Percentiles rank a stretch among this genome's conserved stretches.
These are phyloP conservation scores for Podaxis sp. DNA, from an alignment of 768 basidiomycete genomes.

Conservation along the genomic window DNA sequence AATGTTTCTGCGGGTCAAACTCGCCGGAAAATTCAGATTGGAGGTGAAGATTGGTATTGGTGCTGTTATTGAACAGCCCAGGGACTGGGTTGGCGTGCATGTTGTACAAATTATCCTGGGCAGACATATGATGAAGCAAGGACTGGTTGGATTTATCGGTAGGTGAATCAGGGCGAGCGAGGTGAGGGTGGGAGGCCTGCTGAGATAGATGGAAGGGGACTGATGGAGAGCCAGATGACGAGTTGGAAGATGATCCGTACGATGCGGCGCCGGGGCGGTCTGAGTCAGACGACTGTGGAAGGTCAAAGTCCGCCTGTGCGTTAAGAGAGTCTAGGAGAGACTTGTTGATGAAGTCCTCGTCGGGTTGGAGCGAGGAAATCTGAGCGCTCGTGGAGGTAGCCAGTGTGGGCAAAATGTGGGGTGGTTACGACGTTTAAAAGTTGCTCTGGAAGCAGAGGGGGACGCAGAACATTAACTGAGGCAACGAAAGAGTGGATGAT, in stretches of 20 bases:
- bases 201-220: constrained; percentile 53
- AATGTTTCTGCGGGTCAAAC: constrained; percentile 36
- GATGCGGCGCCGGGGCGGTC: constrained; percentile 47
- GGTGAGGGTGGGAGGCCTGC: constrained; percentile 41
- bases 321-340: constrained; percentile 81
- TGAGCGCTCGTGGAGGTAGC: constrained; percentile 45
- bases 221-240: constrained; percentile 57
- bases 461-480: constrained; percentile 33
- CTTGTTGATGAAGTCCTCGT: constrained; percentile 87
- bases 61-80: constrained; percentile 35
- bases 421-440: constrained; percentile 19
- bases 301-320: constrained; percentile 82
- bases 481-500: constrained; percentile 18
- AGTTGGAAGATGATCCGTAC: constrained; percentile 50
- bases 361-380: constrained; percentile 37
- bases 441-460: constrained; percentile 18
- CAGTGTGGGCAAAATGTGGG: constrained; percentile 43
- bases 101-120: constrained; percentile 37
- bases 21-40: constrained; percentile 38
- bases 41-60: constrained; percentile 37
- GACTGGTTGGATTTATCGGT: constrained; percentile 36
- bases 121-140: constrained; percentile 32
- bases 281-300: constrained; percentile 52
- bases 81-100: constrained; percentile 27
- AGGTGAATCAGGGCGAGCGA: constrained; percentile 51